Base-by-base conservation (phyloP, 2,329 filamentous ascomycete species). In the Stenocarpella maydis region DNA sequence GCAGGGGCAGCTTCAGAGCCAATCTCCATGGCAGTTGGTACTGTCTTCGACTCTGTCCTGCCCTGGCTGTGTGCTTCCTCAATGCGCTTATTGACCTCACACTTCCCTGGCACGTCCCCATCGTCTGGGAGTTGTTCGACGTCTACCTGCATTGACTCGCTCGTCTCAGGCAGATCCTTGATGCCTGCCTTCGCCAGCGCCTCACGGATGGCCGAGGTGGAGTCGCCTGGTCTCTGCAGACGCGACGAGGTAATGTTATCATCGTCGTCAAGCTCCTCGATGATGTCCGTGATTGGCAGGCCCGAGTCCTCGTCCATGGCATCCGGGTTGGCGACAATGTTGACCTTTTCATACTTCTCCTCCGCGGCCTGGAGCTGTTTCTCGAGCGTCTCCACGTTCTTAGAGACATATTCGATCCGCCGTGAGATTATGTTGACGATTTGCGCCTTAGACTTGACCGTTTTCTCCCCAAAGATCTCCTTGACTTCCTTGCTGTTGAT, bases 211-310 rank as follows among this genome's bases (percentile, higher is more conserved):
- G 58, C 73, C 92, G 87, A 10, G 89, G 84, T 21, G 92, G 87
- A 17, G 65, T 91, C 88, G 8, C 90, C 91, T 0, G 94, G 91
- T n/a, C 82, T 87, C 45, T 89, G 88, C 37, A 91, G 81, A 67
- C 83, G 87, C 74, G 87, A 89, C 0, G 88, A 92, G 61, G 97
- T 80, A 4, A 98, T 87, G 75, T 97, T 96, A 68, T 91, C 96
- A 14, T 97, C 88, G 10, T 98, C 95, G 76, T 98, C 96, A 28
- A 98, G 84, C 81, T 97, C 90, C 80, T 99, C 96, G 67, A 94
- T 85, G 73, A 99, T 98, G 75, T 98, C 96, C 39, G 92, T 95
- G 69, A 98, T 87, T 0, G 94, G 92, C 64, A 94, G 83, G 1
- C 90, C 90, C 5, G 64, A 67, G 15, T 90, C 89, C 71, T 92